Evolutionary conservation across 371 early-diverging fungal species (phyloP), one percentile per base, ranked within the genome.

Genomic region (Circinella umbellata): DNA sequence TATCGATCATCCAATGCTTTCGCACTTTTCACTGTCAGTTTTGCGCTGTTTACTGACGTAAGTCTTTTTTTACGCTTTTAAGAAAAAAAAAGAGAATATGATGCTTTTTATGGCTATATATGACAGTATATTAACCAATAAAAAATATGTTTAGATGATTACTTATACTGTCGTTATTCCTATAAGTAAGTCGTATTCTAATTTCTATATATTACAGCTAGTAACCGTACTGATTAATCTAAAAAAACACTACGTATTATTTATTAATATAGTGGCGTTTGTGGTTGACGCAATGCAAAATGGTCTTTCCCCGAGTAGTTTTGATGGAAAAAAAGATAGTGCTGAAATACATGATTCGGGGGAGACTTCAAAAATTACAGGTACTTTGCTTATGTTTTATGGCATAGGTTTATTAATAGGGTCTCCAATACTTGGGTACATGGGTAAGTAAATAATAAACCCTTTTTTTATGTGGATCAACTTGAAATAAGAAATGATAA

Each of bases 121-220:
- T 42, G n/a, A 11, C 11, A 42, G 11, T 42, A 42, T 42, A 53
- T n/a, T 53, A 13, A 4, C 15, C 15, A n/a, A 13, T 53, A 13
- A 15, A 53, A 53, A 48, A 1, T 53, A 13, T 53, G 2, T 53
- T 15, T 53, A 53, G 53, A 13, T 53, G 53, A 6, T 53, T 18
- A 53, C 15, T 53, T 53, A 53, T 53, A n/a, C 53, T 53, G 15
- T 53, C 53, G 15, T 53, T 53, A 15, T 53, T n/a, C 53, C 53
- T 53, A 53, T 53, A 8, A 53, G 53, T 53, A 53, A 15, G 9
- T 8, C 15, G 5, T 53, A 6, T 53, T 15, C 6, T 18, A 1
- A 18, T n/a, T n/a, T 53, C 6, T 53, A 6, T 53, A 13, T n/a
- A n/a, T 6, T 18, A 18, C 15, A n/a, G 1, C 6, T 6, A 15